Evolutionary conservation across 2,329 filamentous ascomycete species (phyloP), one percentile per base, ranked within the genome.

Genomic region (Microdochium trichocladiopsis): DNA sequence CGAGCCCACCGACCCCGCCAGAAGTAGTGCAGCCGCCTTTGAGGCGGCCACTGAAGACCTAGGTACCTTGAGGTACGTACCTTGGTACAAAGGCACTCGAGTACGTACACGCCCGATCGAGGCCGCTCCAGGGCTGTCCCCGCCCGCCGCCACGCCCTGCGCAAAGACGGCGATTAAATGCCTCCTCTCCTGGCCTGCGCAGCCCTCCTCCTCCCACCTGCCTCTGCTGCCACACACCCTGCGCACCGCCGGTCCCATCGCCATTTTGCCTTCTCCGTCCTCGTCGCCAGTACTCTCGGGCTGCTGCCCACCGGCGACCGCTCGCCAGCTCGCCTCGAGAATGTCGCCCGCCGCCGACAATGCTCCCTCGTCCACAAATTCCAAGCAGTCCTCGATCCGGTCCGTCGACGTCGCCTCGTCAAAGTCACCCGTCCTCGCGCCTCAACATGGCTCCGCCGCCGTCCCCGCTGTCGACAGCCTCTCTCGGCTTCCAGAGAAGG

Each of bases 401-500:
- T 67, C 65, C 10, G 55, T 65, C 49, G 65, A 66, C 24, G 54
- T 60, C 48, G 51, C 63, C 25, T 60, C 64, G 51, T 8, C 28
- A 21, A 59, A 57, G 54, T 59, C 65, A 31, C 61, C 65, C 21
- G 65, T 56, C 43, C 47, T 65, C 36, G 62, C 60, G 54, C 58
- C 60, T 18, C 63, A 65, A 53, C 65, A 65, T 64, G 63, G 60
- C 47, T 58, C 61, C 51, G 52, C 60, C 48, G 57, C 57, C 52
- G 66, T 66, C 52, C 67, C 66, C 51, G 53, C 54, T 51, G 51
- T 51, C 55, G 72, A 74, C 31, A 61, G 60, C 51, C 57, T 65
- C 51, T 63, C 66, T 52, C 75, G 67, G 57, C 68, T 67, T 51
- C 60, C 69, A 52, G 80, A 84, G 60, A 83, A 80, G 65, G 66